Evolutionary conservation across 1,139 yeast genomes (phyloP).

Genomic region (Groenewaldozyma sp.): DNA sequence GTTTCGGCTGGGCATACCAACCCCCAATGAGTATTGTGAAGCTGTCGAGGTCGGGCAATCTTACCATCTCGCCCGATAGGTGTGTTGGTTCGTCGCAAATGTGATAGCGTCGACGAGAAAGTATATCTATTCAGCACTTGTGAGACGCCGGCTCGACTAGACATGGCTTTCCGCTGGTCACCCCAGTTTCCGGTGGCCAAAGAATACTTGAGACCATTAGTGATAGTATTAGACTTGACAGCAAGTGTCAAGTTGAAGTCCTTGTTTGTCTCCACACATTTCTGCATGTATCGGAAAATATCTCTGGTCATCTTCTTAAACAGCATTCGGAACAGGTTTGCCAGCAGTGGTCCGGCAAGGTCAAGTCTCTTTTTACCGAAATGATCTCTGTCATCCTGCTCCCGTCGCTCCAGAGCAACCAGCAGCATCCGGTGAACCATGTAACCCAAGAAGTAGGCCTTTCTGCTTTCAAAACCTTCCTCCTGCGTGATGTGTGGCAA

Average conservation of each 20-base stretch:
- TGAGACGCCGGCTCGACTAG: slow-evolving; percentile 98
- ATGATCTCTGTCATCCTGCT: slow-evolving; percentile 98
- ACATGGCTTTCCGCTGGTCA: slow-evolving; percentile 98
- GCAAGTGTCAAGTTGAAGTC: slow-evolving; percentile 95
- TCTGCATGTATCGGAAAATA: slow-evolving; percentile 95
- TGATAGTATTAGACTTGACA: slow-evolving; percentile 92
- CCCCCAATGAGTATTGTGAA: slow-evolving; percentile 99
- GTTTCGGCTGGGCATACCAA: slow-evolving; percentile 99
- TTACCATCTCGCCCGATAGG: slow-evolving; percentile 14
- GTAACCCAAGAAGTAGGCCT: slow-evolving; percentile 94
- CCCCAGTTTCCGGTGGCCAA: slow-evolving; percentile 99
- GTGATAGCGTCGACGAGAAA: slow-evolving; percentile 93
- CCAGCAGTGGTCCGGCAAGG: slow-evolving; percentile 95
- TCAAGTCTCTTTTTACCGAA: slow-evolving; percentile 97
- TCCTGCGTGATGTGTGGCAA: slow-evolving; percentile 96
- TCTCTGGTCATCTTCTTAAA: slow-evolving; percentile 92
- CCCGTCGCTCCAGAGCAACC: slow-evolving; percentile 95
- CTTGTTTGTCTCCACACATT: slow-evolving; percentile 96
- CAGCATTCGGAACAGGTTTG: slow-evolving; percentile 86
- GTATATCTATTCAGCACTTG: slow-evolving; percentile 97
- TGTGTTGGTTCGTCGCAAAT: slow-evolving; percentile 96
- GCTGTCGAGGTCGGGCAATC: slow-evolving; percentile 62
- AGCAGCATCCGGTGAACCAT: slow-evolving; percentile 91
- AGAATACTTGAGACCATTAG: slow-evolving; percentile 95
- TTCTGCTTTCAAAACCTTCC: slow-evolving; percentile 94